A percentile compares a stretch with the other conserved stretches of the same genome.
Evolutionary conservation across 1,284 basidiomycete genomes (phyloP).

Genomic region (Puccinia hordei): DNA sequence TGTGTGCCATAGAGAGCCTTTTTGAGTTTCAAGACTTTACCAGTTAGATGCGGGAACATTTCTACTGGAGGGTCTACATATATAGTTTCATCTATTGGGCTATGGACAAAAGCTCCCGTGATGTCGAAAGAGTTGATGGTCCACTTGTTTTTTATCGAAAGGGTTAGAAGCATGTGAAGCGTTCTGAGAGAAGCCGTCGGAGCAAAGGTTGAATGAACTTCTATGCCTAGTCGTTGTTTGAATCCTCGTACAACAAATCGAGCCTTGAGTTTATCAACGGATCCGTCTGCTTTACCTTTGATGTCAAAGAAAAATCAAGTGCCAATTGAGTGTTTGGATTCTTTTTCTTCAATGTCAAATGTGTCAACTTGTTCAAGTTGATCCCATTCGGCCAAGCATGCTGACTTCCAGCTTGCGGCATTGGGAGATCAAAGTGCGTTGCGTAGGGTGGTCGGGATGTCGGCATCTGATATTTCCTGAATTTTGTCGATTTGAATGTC

Average conservation of each 20-base stretch:
- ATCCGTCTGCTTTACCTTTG: slow-evolving; percentile 4
- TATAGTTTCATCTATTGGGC: neutral
- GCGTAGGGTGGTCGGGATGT: neutral
- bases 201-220: neutral
- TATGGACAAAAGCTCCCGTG: slow-evolving; percentile 1
- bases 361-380: neutral
- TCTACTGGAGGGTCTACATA: neutral
- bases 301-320: slow-evolving; percentile 11
- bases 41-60: neutral
- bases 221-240: neutral
- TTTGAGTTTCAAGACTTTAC: neutral
- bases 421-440: neutral
- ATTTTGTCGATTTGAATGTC: neutral
- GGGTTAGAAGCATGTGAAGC: neutral
- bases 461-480: neutral
- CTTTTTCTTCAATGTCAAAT: neutral
- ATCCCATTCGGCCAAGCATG: neutral
- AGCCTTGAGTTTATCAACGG: neutral
- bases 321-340: neutral
- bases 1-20: too few species aligned
- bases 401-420: neutral
- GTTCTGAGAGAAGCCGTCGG: neutral
- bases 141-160: neutral
- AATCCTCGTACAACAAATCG: slow-evolving; percentile 5
- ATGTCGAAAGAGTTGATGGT: slow-evolving; percentile 7